Conservation (phyloP, 1,284 basidiomycete species). For the Heterobasidion irregulare region DNA sequence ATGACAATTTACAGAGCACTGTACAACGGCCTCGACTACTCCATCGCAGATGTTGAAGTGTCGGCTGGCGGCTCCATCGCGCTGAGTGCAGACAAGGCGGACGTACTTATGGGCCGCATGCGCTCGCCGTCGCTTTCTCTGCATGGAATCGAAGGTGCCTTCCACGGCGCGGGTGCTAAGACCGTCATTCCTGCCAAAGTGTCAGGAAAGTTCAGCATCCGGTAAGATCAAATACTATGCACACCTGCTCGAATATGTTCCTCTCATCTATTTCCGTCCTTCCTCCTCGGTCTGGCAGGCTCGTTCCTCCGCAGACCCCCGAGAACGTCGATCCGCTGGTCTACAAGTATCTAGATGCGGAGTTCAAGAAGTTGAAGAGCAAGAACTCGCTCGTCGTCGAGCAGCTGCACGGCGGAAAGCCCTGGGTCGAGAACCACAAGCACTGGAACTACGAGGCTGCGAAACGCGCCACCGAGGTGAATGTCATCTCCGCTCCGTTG, state of each 20-base stretch:
- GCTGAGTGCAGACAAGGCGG: conserved; percentile 73
- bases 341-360: conserved; percentile 59
- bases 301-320: conserved; percentile 88
- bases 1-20: conserved; percentile 31
- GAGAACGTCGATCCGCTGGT: conserved; percentile 70
- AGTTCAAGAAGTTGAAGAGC: conserved; percentile 78
- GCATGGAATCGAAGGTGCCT: conserved; percentile 97
- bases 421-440: conserved; percentile 79
- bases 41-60: conserved; percentile 68
- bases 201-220: conserved; percentile 90
- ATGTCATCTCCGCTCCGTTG: not conserved
- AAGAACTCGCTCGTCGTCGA: conserved; percentile 75
- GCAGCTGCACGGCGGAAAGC: conserved; percentile 75
- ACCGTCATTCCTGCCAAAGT: conserved; percentile 94
- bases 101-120: conserved; percentile 89
- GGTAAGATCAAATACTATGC: conserved; percentile 35
- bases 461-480: conserved; percentile 69
- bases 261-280: not conserved
- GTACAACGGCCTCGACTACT: conserved; percentile 75
- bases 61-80: conserved; percentile 76
- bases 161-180: conserved; percentile 83
- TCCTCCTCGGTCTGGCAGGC: conserved; percentile 25
- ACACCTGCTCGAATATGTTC: not conserved
- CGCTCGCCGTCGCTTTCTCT: conserved; percentile 83
- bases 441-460: conserved; percentile 98